Evolutionary conservation across 1,284 basidiomycete species (phyloP), one percentile per base, ranked within the genome.

Genomic region (Salmacisia buchloeana): DNA sequence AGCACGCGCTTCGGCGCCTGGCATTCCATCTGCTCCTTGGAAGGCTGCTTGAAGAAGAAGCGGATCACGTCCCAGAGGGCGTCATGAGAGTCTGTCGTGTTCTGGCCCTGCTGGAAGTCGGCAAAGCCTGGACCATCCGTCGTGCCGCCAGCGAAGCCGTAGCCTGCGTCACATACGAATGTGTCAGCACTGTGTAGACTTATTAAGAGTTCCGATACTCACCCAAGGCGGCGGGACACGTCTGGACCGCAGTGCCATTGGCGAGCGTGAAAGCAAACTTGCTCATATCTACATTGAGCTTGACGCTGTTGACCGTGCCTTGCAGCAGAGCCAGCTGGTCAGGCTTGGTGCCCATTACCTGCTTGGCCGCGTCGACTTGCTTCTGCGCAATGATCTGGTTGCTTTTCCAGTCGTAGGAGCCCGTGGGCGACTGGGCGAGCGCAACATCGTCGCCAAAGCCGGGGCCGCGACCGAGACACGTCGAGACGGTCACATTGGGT

Each of bases 1-100:
- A 92, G 80, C 71, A 92, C 88, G 3, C 89, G 88, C 79, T 91
- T 91, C n/a, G 89, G 89, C 70, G 82, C 80, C 62, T 92, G 90
- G 78, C 90, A 91, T 15, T 84, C 85, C 63, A 84, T 82, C 74
- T 92, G 89, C 61, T 84, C 84, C 60, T 82, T 82, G 0, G 88
- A 87, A 1, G 77, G 58, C 25, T 88, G 86, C 7, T 88, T 90
- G 59, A 91, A 78, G n/a, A 83, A 85, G 68, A 84, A 85, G 85
- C 68, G 60, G 64, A 69, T 88, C 38, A 90, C 72, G 72, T 90
- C 85, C 89, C 90, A 91, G 79, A 91, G 89, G 0, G 88, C 87
- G 75, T 91, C 91, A 79, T 87, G 88, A 62, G 65, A 65, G 57
- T 73, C 72, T 15, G 86, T 86, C 9, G 84, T 83, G 76, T 90